A percentile compares a stretch with the other conserved stretches of the same genome.
These are phyloP conservation scores for Apophysomyces trapeziformis DNA, from an alignment of 371 early-diverging fungal species.

Conservation along the genomic window DNA sequence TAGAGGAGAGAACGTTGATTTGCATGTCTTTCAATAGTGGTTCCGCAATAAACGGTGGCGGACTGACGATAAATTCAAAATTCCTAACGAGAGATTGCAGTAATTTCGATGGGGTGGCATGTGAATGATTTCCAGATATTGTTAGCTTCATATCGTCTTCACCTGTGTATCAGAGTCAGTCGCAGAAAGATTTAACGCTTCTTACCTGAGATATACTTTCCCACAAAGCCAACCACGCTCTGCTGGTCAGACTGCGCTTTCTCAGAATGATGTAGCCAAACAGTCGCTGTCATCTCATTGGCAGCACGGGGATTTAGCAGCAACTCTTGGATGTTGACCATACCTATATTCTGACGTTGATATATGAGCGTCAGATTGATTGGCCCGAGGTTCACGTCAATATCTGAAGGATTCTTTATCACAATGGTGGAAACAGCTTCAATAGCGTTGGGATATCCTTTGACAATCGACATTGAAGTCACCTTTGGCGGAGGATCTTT, in stretches of 20 bases:
- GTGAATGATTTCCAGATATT: constrained; percentile 46
- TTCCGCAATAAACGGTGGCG: constrained; percentile 37
- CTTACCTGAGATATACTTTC: constrained; percentile 41
- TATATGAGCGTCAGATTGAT: constrained; percentile 33
- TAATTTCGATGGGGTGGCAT: constrained; percentile 32
- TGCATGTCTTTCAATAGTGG: constrained; percentile 43
- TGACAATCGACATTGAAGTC: constrained; percentile 29
- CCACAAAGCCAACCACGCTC: constrained; percentile 38
- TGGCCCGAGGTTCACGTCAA: constrained; percentile 40
- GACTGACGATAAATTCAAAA: constrained; percentile 34
- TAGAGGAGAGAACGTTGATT: constrained; percentile 51
- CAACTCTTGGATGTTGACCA: constrained; percentile 36
- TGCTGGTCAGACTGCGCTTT: constrained; percentile 12
- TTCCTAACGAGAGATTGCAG: constrained; percentile 29
- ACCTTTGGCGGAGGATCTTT: constrained; percentile 42
- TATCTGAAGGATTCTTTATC: constrained; percentile 48
- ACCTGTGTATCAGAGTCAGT: constrained; percentile 10
- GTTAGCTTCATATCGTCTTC: constrained; percentile 32
- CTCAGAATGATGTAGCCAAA: constrained; percentile 19
- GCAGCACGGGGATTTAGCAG: constrained; percentile 26
- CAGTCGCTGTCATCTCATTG: constrained; percentile 22
- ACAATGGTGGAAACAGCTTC: constrained; percentile 25
- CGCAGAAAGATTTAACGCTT: constrained; percentile 1
- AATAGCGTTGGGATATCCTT: constrained; percentile 39
- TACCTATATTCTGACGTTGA: constrained; percentile 37